phyloP scores from a whole-genome alignment of 1,284 basidiomycete species.

The Cystobasidium sp. region DNA sequence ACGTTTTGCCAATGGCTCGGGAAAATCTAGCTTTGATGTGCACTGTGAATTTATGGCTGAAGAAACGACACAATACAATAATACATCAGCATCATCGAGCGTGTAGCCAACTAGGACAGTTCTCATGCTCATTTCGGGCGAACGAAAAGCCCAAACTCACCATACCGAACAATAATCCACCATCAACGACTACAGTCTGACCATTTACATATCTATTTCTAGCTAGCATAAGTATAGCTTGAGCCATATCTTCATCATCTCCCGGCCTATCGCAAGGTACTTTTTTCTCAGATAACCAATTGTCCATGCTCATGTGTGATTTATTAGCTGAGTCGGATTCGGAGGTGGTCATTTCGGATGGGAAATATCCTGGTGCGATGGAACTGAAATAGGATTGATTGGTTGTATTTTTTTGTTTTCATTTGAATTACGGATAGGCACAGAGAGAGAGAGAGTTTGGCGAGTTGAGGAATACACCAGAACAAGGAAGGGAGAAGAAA shows the following conservation, averaged over 20 bases:
- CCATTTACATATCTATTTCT: conserved; percentile 41
- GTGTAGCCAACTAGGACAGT: no score
- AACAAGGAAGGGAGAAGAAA: no score
- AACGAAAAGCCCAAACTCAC: background rate
- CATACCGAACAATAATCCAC: conserved; percentile 37
- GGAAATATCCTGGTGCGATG: conserved; percentile 44
- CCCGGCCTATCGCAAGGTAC: conserved; percentile 44
- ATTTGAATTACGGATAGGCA: no score
- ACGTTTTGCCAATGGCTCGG: no score
- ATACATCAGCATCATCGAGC: no score
- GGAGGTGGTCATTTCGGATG: conserved; percentile 72
- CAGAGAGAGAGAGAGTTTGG: no score
- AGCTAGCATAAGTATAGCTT: conserved; percentile 37
- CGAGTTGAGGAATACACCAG: no score
- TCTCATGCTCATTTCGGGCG: no score
- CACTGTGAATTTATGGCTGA: no score
- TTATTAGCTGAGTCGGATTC: conserved; percentile 60
- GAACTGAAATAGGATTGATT: background rate
- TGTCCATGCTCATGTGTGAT: conserved; percentile 52
- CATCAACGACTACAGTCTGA: conserved; percentile 40
- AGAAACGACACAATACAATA: no score
- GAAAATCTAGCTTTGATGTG: no score
- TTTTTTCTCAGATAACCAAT: conserved; percentile 28
- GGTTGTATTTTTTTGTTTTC: no score
- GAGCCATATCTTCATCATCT: conserved; percentile 42